A percentile compares a stretch with the other conserved stretches of the same genome.
Evolutionary conservation across 148 eudicot species (phyloP).

Genomic region (Persicaria maculosa): DNA sequence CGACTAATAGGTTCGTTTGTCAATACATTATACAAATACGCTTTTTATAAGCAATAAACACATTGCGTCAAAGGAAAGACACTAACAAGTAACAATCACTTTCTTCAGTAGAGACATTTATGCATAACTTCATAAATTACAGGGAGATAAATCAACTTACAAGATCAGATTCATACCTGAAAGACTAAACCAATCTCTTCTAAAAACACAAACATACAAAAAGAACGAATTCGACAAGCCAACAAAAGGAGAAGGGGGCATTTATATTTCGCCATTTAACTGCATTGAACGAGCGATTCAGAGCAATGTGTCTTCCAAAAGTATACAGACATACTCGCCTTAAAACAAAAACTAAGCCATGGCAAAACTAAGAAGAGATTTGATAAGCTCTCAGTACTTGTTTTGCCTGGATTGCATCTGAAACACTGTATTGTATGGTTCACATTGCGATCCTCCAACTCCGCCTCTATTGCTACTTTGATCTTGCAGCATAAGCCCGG

Average conservation of each 20-base stretch:
- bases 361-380: not conserved
- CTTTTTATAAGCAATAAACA: too few relatives aligned
- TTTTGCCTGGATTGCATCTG: constrained; percentile 21
- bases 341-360: constrained; percentile 7
- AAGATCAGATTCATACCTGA: not conserved
- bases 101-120: not conserved
- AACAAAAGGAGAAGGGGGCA: not conserved
- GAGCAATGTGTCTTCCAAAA: constrained; percentile 1
- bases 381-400: not conserved
- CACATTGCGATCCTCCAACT: constrained; percentile 16
- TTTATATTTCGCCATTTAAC: not conserved
- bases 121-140: not conserved
- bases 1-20: too few relatives aligned
- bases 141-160: constrained; percentile 2
- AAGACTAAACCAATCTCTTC: not conserved
- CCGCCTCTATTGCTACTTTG: constrained; percentile 1
- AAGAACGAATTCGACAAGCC: not conserved
- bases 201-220: constrained; percentile 5
- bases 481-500: constrained; percentile 13
- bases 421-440: constrained; percentile 17
- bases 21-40: too few relatives aligned
- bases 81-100: not conserved
- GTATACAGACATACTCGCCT: constrained; percentile 3
- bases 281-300: not conserved
- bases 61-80: too few relatives aligned